Evolutionary conservation across 345 rosid species (phyloP).

Genomic region (Mangifera indica): DNA sequence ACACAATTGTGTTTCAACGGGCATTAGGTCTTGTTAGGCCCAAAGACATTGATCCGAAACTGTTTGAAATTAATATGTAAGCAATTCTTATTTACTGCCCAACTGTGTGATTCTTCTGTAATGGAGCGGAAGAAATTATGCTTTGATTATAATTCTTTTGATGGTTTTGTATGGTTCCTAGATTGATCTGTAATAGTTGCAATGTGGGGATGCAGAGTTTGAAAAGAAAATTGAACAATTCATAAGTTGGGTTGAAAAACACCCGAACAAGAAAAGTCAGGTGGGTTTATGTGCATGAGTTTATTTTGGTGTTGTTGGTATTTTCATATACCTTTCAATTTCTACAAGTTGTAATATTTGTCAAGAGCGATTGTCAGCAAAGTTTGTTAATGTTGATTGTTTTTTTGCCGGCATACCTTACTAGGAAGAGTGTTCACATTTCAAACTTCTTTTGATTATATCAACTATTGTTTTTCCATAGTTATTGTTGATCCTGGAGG

Average conservation of each 20-base stretch:
- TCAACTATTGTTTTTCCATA: constrained; percentile 32
- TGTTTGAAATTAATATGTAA: constrained; percentile 81
- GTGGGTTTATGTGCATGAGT: constrained; percentile 35
- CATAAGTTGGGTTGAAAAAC: constrained; percentile 88
- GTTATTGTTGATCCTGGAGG: constrained; percentile 68
- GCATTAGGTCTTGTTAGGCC: constrained; percentile 94
- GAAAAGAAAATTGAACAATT: constrained; percentile 95
- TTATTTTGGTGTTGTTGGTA: background rate
- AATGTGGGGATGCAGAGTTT: constrained; percentile 81
- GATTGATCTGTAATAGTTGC: constrained; percentile 42
- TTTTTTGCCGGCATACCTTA: background rate
- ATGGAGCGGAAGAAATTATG: background rate
- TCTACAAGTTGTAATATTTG: background rate
- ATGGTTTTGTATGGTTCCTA: background rate
- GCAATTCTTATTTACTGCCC: constrained; percentile 13
- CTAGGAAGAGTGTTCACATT: background rate
- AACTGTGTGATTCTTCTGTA: background rate
- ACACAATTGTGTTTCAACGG: constrained; percentile 84
- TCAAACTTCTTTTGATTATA: background rate
- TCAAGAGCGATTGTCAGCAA: background rate
- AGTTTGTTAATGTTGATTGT: background rate
- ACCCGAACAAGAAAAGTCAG: constrained; percentile 95
- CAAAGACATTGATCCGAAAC: constrained; percentile 86
- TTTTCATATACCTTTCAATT: background rate
- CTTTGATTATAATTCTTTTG: background rate